Evolutionary conservation across 108 stramenopile genomes (phyloP).

Genomic region (Pseudonitzschia delicatissima): DNA sequence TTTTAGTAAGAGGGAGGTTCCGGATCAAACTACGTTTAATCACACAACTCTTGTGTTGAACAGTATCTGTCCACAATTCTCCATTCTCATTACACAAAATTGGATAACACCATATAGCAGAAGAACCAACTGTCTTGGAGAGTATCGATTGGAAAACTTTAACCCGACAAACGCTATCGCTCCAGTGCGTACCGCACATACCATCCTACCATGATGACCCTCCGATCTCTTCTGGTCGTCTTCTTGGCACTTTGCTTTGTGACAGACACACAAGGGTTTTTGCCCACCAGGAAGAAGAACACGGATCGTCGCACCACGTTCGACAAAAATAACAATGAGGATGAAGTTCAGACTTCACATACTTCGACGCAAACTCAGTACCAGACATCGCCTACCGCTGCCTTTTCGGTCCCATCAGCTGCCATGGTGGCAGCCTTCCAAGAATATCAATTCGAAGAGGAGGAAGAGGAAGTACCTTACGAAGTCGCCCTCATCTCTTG

Average conservation of each 20-base stretch:
- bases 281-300: slow-evolving; percentile 5
- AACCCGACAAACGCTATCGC: no score
- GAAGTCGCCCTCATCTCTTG: slow-evolving; percentile 79
- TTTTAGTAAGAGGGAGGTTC: no score
- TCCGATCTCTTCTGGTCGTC: not conserved
- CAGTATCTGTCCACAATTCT: no score
- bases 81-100: no score
- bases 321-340: not conserved
- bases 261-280: not conserved
- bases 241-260: not conserved
- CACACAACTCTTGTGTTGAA: no score
- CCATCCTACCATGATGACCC: not conserved
- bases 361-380: no score
- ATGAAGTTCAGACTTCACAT: not conserved
- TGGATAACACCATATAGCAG: no score
- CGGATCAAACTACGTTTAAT: no score
- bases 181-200: no score
- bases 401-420: not conserved
- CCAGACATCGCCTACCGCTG: not conserved
- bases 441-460: slow-evolving; percentile 44
- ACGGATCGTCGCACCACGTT: slow-evolving; percentile 1
- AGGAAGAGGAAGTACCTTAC: slow-evolving; percentile 65
- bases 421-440: slow-evolving; percentile 1
- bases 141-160: no score
- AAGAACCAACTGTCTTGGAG: no score